These are phyloP conservation scores for Solanum piurae DNA, from an alignment of 257 asterid genomes.

Conservation along the genomic window DNA sequence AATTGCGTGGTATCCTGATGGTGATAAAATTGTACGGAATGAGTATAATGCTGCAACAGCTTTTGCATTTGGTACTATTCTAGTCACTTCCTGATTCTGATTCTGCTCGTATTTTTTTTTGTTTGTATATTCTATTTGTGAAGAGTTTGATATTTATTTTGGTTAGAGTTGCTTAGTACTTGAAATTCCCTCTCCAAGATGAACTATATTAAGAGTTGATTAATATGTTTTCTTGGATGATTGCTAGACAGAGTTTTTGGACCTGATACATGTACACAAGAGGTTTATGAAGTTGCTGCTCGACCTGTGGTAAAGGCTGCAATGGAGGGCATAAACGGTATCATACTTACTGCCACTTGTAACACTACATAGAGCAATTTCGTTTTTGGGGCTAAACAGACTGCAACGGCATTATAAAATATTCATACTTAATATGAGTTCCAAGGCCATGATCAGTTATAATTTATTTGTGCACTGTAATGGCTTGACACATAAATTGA, in stretches of 20 bases:
- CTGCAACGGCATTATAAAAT: not conserved
- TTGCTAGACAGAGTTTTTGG: slow-evolving; percentile 83
- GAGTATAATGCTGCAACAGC: slow-evolving; percentile 84
- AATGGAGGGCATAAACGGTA: slow-evolving; percentile 98
- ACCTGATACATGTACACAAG: slow-evolving; percentile 64
- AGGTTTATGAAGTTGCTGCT: slow-evolving; percentile 92
- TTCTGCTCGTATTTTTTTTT: not conserved
- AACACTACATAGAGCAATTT: not conserved
- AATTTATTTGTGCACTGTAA: not conserved
- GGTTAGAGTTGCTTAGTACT: not conserved
- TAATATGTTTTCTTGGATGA: not conserved
- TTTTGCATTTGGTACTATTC: slow-evolving; percentile 71
- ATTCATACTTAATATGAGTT: not conserved
- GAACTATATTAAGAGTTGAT: not conserved
- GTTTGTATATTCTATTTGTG: not conserved
- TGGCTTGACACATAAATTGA: not conserved
- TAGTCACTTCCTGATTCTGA: not conserved
- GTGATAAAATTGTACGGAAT: slow-evolving; percentile 71
- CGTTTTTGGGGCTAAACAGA: not conserved
- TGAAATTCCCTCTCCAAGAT: not conserved
- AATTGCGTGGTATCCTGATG: slow-evolving; percentile 85
- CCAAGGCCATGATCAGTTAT: not conserved
- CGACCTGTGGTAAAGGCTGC: slow-evolving; percentile 95
- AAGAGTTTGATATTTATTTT: not conserved
- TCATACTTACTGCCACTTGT: slow-evolving; percentile 1